Percentiles rank a stretch among this genome's conserved stretches.
These are phyloP conservation scores for Hyaloscypha finlandica DNA, from an alignment of 495 filamentous ascomycete genomes.

Conservation along the genomic window DNA sequence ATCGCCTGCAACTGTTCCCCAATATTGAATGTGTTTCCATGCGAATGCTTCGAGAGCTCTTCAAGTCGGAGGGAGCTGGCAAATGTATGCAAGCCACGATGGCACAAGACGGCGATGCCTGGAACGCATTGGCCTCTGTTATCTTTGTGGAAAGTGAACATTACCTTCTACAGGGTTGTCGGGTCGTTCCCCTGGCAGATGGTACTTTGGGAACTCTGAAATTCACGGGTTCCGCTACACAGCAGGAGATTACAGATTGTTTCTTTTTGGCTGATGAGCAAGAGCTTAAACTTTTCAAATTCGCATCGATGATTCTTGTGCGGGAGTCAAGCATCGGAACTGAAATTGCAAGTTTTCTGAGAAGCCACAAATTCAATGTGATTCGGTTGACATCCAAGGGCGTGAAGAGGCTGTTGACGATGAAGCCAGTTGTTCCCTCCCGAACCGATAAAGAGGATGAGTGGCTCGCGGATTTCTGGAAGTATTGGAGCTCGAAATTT, in stretches of 20 bases:
- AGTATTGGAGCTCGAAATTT: constrained; percentile 21
- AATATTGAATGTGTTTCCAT: background rate
- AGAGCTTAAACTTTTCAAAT: constrained; percentile 33
- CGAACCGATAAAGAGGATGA: constrained; percentile 2
- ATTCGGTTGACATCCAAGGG: constrained; percentile 18
- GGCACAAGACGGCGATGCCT: constrained; percentile 1
- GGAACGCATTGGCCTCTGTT: constrained; percentile 22
- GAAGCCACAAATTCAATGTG: constrained; percentile 28
- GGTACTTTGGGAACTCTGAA: constrained; percentile 32
- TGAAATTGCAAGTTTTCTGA: background rate
- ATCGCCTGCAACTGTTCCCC: background rate
- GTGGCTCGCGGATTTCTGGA: constrained; percentile 34
- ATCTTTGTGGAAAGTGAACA: constrained; percentile 7
- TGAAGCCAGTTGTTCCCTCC: background rate
- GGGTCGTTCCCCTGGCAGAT: constrained; percentile 36
- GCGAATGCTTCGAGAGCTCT: constrained; percentile 20
- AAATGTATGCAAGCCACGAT: constrained; percentile 9
- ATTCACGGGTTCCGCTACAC: background rate
- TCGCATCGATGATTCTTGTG: constrained; percentile 25
- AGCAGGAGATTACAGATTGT: background rate
- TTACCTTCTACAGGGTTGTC: constrained; percentile 30
- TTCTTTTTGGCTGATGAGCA: constrained; percentile 19
- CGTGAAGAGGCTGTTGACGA: constrained; percentile 16
- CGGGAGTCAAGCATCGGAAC: constrained; percentile 8
- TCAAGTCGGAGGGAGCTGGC: constrained; percentile 21